Percentiles rank a stretch among this genome's conserved stretches.
Evolutionary conservation across 306 rosid genomes (phyloP).

Genomic region (Erythrophleum fordii): DNA sequence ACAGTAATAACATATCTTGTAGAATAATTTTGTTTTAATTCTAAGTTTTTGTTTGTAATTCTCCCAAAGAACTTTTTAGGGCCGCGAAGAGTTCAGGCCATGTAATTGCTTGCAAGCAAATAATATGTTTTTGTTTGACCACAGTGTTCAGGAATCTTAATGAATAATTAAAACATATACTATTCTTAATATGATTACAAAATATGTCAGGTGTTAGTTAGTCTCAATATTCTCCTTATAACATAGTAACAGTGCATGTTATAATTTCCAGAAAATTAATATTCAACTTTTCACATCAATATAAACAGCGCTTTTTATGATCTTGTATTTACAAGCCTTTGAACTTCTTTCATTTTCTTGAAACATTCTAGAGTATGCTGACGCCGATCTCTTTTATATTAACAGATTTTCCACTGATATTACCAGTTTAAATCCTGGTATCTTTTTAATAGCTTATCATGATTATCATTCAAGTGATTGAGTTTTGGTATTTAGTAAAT

Average conservation of each 20-base stretch:
- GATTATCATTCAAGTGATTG: not conserved
- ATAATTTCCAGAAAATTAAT: not conserved
- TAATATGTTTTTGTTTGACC: conserved; percentile 16
- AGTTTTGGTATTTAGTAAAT: not conserved
- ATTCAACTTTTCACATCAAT: not conserved
- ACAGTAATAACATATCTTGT: no score
- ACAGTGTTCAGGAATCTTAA: conserved; percentile 9
- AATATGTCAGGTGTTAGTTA: not conserved
- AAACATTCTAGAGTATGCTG: not conserved
- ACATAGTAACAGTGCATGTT: not conserved
- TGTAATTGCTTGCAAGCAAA: conserved; percentile 20
- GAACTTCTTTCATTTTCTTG: not conserved
- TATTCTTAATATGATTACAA: not conserved
- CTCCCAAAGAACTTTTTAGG: not conserved
- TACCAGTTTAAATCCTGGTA: not conserved
- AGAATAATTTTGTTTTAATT: no score
- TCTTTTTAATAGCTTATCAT: not conserved
- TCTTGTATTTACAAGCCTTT: not conserved
- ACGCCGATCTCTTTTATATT: no score
- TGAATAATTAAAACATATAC: not conserved
- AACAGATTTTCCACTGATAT: not conserved
- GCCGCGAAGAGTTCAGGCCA: not conserved
- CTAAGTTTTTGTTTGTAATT: no score
- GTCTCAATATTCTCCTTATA: not conserved
- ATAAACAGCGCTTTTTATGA: not conserved